A percentile compares a stretch with the other conserved stretches of the same genome.
Evolutionary conservation across 2,329 filamentous ascomycete genomes (phyloP).

Genomic region (Aspergillus latus): DNA sequence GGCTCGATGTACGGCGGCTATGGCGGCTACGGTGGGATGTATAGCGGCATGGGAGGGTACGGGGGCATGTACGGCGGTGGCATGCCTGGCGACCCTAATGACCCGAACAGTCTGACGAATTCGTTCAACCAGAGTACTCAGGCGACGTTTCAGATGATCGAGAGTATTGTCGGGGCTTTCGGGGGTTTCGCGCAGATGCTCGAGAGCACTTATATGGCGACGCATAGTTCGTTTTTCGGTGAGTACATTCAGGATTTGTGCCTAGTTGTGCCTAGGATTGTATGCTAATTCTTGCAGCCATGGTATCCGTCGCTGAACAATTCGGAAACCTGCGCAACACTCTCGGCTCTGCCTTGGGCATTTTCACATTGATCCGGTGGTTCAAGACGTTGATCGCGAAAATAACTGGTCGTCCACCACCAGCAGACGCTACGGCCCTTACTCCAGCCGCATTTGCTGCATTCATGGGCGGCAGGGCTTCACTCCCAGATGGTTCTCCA

Average conservation of each 20-base stretch:
- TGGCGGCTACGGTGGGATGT: conserved; percentile 15
- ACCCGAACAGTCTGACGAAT: conserved; percentile 91
- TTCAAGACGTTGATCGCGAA: conserved; percentile 88
- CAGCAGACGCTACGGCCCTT: conserved; percentile 80
- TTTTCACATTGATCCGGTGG: conserved; percentile 96
- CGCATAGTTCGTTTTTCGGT: conserved; percentile 98
- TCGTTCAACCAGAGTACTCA: conserved; percentile 93
- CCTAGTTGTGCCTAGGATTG: neutral
- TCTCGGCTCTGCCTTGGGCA: conserved; percentile 87
- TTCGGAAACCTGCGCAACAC: conserved; percentile 92
- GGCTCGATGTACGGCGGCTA: conserved; percentile 1
- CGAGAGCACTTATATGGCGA: conserved; percentile 99
- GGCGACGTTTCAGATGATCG: conserved; percentile 96
- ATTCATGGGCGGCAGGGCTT: conserved; percentile 70
- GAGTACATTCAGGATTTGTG: conserved; percentile 39
- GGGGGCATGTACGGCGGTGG: conserved; percentile 52
- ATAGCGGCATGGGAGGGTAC: conserved; percentile 40
- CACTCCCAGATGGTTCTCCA: conserved; percentile 65
- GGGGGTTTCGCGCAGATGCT: conserved; percentile 98
- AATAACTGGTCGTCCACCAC: conserved; percentile 84
- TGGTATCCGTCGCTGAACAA: conserved; percentile 97
- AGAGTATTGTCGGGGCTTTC: conserved; percentile 94
- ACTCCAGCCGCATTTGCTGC: conserved; percentile 88
- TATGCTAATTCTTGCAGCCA: conserved; percentile 58
- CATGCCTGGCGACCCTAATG: conserved; percentile 68